These are phyloP conservation scores for Alternaria ethzedia DNA, from an alignment of 2,329 filamentous ascomycete genomes.

Conservation along the genomic window DNA sequence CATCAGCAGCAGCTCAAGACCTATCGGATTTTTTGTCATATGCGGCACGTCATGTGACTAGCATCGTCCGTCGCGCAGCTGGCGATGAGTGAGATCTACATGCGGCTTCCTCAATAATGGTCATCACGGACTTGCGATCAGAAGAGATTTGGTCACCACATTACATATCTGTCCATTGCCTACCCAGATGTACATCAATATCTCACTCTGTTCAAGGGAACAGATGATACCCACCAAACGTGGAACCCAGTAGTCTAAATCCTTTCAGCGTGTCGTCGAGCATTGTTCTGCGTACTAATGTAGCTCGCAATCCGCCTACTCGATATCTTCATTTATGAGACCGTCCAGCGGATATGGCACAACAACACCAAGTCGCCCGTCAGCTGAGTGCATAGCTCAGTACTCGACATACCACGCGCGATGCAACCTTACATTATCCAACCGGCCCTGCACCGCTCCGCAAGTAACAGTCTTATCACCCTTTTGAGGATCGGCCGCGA, in stretches of 20 bases:
- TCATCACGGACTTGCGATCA: too few relatives aligned
- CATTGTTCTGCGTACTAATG: not conserved
- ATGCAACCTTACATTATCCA: not conserved
- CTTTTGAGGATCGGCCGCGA: not conserved
- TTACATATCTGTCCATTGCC: too few relatives aligned
- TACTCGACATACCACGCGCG: not conserved
- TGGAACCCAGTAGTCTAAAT: too few relatives aligned
- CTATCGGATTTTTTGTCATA: too few relatives aligned
- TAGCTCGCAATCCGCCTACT: accelerated
- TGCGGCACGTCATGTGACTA: too few relatives aligned
- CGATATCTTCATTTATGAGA: too few relatives aligned
- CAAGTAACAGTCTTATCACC: not conserved
- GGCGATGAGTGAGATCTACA: not conserved
- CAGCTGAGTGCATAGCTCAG: not conserved
- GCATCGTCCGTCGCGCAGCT: too few relatives aligned
- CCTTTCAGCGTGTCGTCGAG: not conserved
- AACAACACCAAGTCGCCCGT: not conserved
- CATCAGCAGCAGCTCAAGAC: too few relatives aligned
- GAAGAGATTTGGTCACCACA: too few relatives aligned
- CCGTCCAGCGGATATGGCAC: not conserved
- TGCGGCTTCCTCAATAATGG: not conserved
- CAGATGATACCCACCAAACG: too few relatives aligned
- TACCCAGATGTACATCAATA: too few relatives aligned
- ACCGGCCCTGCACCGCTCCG: not conserved
- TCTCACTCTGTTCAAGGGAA: too few relatives aligned